These are phyloP conservation scores for Saccharomycopsis sp. DNA, from an alignment of 805 yeast genomes.

Conservation along the genomic window DNA sequence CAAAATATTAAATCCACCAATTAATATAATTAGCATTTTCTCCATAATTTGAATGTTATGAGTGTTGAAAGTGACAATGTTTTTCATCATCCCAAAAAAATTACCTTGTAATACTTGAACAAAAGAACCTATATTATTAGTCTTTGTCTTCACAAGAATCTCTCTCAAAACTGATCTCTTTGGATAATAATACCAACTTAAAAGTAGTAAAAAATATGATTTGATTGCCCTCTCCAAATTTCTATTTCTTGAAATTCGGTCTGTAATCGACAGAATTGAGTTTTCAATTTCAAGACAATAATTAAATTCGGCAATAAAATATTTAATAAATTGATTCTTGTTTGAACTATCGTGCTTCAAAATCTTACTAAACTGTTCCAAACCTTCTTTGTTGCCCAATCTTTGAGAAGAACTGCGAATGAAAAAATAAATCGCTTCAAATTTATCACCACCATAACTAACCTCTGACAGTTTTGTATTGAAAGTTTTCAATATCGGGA, in stretches of 20 bases:
- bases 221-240: background rate
- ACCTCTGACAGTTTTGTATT: background rate
- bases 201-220: conserved; percentile 3
- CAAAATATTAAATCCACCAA: conserved; percentile 33
- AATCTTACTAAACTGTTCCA: background rate
- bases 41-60: conserved; percentile 22
- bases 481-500: conserved; percentile 2
- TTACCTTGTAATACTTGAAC: background rate
- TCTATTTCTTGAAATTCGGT: background rate
- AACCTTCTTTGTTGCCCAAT: background rate
- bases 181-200: conserved; percentile 9
- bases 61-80: background rate
- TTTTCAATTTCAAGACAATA: background rate
- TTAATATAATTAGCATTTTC: conserved; percentile 32
- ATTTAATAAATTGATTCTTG: background rate
- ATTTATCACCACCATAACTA: conserved; percentile 14
- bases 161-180: background rate
- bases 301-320: background rate
- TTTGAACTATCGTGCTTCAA: background rate
- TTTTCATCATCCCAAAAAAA: conserved; percentile 2
- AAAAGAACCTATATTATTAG: background rate
- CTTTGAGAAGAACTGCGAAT: conserved; percentile 7
- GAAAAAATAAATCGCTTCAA: conserved; percentile 15
- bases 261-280: background rate
- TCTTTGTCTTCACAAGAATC: background rate